Percentiles rank a stretch among this genome's conserved stretches.
Conservation (phyloP, 2,329 filamentous ascomycete genomes). For the Sphaceloma murrayae region DNA sequence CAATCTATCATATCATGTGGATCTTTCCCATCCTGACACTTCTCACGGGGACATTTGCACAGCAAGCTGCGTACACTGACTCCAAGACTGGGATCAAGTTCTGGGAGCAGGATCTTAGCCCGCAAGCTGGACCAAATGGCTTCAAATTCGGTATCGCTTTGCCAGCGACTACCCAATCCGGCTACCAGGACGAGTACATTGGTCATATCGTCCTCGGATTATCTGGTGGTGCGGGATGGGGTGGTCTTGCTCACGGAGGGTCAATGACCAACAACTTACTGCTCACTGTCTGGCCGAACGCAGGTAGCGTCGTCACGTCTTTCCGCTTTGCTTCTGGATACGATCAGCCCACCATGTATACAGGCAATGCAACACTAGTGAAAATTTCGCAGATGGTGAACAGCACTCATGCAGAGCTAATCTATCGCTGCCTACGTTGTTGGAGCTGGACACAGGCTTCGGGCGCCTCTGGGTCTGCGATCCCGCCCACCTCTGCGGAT, state of each 20-base stretch:
- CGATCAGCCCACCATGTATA: conserved; percentile 48
- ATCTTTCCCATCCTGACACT: background rate
- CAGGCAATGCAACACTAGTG: conserved; percentile 52
- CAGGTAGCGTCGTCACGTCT: conserved; percentile 46
- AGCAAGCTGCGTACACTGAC: conserved; percentile 24
- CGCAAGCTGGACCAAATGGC: conserved; percentile 37
- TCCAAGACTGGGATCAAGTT: conserved; percentile 44
- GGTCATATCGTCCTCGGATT: conserved; percentile 43
- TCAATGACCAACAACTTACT: conserved; percentile 51
- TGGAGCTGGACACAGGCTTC: conserved; percentile 30
- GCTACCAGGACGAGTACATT: conserved; percentile 46
- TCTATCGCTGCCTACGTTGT: conserved; percentile 53
- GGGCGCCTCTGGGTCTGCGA: conserved; percentile 25
- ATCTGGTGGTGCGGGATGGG: conserved; percentile 45
- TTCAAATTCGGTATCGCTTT: conserved; percentile 11
- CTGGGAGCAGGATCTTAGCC: conserved; percentile 40
- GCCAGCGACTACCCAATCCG: conserved; percentile 31
- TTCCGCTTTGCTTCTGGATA: conserved; percentile 49
- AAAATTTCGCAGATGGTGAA: conserved; percentile 51
- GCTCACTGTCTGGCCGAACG: conserved; percentile 49
- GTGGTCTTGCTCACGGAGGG: conserved; percentile 48
- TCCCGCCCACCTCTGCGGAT: conserved; percentile 29
- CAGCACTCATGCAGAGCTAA: conserved; percentile 49
- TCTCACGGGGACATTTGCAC: conserved; percentile 4
- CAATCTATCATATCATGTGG: background rate